Percentiles rank a stretch among this genome's conserved stretches.
Evolutionary conservation across 352 stramenopile genomes (phyloP).

Genomic region (Globisporangium abappressorium): DNA sequence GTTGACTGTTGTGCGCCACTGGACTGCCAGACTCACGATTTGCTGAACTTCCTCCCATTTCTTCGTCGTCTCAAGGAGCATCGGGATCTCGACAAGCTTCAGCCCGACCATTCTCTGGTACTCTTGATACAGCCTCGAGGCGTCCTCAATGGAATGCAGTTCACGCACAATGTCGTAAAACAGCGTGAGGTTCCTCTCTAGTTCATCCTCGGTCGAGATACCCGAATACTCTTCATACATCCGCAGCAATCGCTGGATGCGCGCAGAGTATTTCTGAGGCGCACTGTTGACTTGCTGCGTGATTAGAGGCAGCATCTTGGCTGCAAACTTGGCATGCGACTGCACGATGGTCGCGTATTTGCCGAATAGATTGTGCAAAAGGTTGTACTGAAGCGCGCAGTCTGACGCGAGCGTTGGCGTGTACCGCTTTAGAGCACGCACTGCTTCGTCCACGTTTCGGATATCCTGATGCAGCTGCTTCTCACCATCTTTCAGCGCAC

Average conservation of each 20-base stretch:
- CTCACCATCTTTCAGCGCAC: slow-evolving; percentile 46
- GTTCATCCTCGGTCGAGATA: slow-evolving; percentile 53
- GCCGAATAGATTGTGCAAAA: slow-evolving; percentile 40
- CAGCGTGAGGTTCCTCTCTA: slow-evolving; percentile 43
- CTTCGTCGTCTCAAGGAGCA: slow-evolving; percentile 35
- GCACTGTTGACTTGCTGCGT: slow-evolving; percentile 61
- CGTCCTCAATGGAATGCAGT: slow-evolving; percentile 44
- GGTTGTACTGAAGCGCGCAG: slow-evolving; percentile 35
- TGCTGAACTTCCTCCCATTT: slow-evolving; percentile 61
- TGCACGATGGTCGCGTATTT: slow-evolving; percentile 51
- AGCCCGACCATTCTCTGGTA: slow-evolving; percentile 71
- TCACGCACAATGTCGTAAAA: slow-evolving; percentile 57
- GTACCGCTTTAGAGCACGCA: slow-evolving; percentile 44
- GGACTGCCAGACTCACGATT: slow-evolving; percentile 40
- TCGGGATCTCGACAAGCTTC: slow-evolving; percentile 53
- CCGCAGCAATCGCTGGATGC: slow-evolving; percentile 47
- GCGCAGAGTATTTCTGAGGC: slow-evolving; percentile 47
- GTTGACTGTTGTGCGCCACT: slow-evolving; percentile 42
- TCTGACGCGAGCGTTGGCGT: slow-evolving; percentile 33
- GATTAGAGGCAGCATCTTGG: slow-evolving; percentile 65
- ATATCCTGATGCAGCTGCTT: slow-evolving; percentile 66
- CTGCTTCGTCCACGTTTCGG: slow-evolving; percentile 63
- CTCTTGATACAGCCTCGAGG: slow-evolving; percentile 57
- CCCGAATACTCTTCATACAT: slow-evolving; percentile 48
- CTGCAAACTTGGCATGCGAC: slow-evolving; percentile 57